Evolutionary conservation across 768 basidiomycete genomes (phyloP).

Genomic region (Clathrus columnatus): DNA sequence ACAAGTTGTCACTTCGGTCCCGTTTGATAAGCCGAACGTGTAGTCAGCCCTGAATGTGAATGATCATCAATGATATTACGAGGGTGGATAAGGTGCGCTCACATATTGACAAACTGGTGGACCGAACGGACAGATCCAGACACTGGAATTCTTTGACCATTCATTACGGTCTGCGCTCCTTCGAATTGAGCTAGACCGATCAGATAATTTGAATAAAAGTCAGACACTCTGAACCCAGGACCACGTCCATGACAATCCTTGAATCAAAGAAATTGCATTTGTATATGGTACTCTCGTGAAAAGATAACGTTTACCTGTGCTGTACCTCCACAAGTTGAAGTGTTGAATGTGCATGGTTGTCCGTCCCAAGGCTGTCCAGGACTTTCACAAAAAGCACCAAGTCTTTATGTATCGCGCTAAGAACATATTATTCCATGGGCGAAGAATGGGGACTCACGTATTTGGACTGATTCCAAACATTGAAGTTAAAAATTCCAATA

Average conservation of each 20-base stretch:
- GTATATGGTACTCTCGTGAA: not conserved
- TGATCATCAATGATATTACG: constrained; percentile 1
- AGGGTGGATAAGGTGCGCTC: constrained; percentile 17
- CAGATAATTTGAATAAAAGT: constrained; percentile 66
- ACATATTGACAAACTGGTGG: constrained; percentile 66
- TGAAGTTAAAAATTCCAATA: not conserved
- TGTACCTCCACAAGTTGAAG: constrained; percentile 57
- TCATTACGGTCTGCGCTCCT: constrained; percentile 60
- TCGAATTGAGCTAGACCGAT: constrained; percentile 64
- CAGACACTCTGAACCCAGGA: constrained; percentile 65
- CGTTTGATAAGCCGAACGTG: constrained; percentile 55
- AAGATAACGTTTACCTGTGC: constrained; percentile 1
- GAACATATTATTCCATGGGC: not conserved
- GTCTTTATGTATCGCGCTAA: constrained; percentile 26
- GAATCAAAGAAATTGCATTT: not conserved
- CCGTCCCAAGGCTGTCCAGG: constrained; percentile 64
- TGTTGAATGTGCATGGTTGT: constrained; percentile 55
- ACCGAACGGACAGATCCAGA: constrained; percentile 57
- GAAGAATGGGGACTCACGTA: constrained; percentile 39
- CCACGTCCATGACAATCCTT: constrained; percentile 32
- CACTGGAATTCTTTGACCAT: constrained; percentile 36
- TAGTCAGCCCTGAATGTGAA: constrained; percentile 61
- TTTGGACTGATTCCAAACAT: constrained; percentile 42
- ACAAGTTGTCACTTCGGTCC: constrained; percentile 60
- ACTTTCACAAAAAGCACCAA: constrained; percentile 68